These are phyloP conservation scores for Erigeron canadensis DNA, from an alignment of 129 eudicot genomes.

Conservation along the genomic window DNA sequence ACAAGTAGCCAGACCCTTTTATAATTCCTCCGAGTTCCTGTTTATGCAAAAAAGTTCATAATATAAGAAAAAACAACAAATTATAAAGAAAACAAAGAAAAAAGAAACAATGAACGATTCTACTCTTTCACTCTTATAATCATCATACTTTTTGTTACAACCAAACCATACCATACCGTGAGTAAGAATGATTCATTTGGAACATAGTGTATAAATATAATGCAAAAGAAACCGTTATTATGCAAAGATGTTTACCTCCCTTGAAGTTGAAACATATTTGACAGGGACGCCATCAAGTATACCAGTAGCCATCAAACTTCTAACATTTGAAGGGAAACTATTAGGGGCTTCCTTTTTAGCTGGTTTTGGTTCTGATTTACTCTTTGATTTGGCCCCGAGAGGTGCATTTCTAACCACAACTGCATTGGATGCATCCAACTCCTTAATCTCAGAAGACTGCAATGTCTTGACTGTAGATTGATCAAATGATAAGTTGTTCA, in stretches of 20 bases:
- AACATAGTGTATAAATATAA: not conserved
- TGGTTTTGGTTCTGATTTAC: conserved; percentile 53
- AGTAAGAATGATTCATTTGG: not conserved
- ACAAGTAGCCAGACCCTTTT: conserved; percentile 86
- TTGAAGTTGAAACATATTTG: conserved; percentile 61
- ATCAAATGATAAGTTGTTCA: conserved; percentile 49
- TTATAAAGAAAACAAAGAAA: not conserved
- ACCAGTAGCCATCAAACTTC: conserved; percentile 83
- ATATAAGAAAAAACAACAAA: not conserved
- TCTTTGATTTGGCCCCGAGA: conserved; percentile 46
- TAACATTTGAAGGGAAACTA: conserved; percentile 87
- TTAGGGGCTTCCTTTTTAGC: conserved; percentile 77
- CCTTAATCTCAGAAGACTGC: conserved; percentile 43
- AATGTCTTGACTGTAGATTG: conserved; percentile 48
- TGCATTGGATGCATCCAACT: conserved; percentile 42
- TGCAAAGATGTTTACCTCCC: conserved; percentile 50
- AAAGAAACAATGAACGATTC: not conserved
- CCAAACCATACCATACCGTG: no score
- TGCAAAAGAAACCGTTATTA: no score
- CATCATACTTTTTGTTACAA: not conserved
- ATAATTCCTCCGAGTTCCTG: conserved; percentile 78
- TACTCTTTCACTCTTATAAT: not conserved
- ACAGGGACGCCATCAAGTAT: conserved; percentile 88
- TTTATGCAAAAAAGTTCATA: not conserved
- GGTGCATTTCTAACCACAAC: conserved; percentile 32